These are phyloP conservation scores for Clarireedia sp. DNA, from an alignment of 2,329 filamentous ascomycete genomes.

Conservation along the genomic window DNA sequence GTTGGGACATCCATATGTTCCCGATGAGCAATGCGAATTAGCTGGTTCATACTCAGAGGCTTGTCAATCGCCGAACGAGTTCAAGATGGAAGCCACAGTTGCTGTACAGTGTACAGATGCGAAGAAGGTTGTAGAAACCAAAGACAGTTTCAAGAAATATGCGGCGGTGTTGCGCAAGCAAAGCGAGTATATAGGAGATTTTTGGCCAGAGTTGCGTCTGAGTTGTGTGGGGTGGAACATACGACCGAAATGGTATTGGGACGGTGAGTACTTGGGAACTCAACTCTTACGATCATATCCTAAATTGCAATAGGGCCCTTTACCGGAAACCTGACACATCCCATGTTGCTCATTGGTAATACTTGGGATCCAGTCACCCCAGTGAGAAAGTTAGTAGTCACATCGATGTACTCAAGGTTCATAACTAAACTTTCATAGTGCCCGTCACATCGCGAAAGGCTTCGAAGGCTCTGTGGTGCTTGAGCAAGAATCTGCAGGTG, in stretches of 20 bases:
- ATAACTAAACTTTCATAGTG: neutral
- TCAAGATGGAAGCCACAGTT: neutral
- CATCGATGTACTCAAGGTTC: neutral
- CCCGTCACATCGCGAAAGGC: neutral
- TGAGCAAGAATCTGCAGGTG: neutral
- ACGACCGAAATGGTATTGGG: neutral
- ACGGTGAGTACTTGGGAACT: neutral
- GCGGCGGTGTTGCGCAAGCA: neutral
- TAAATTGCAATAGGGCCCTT: neutral
- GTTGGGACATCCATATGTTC: neutral
- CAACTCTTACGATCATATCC: neutral
- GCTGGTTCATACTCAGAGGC: neutral
- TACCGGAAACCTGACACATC: neutral
- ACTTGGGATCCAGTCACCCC: neutral
- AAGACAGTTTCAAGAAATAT: neutral
- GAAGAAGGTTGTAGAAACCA: neutral
- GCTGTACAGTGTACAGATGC: neutral
- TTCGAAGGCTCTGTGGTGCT: neutral
- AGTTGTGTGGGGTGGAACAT: neutral
- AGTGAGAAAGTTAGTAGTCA: neutral
- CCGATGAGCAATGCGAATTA: neutral
- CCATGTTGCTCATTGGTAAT: neutral
- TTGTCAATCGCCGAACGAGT: neutral
- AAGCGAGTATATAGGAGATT: neutral
- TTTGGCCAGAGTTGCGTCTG: neutral